Evolutionary conservation across 1,284 basidiomycete species (phyloP), one percentile per base, ranked within the genome.

Genomic region (Neonothopanus nambi): DNA sequence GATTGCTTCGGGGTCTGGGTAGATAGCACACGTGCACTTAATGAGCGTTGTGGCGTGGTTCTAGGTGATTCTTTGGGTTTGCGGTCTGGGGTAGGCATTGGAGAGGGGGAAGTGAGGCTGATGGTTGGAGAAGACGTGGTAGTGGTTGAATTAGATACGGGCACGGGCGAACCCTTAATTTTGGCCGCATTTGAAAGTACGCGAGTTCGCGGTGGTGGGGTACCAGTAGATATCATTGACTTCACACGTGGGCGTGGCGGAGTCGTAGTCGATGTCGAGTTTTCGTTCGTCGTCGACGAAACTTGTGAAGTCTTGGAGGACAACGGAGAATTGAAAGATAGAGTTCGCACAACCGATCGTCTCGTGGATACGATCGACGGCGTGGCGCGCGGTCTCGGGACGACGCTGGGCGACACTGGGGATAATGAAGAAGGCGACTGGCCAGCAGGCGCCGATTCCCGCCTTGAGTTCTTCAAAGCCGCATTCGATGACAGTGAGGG

Each of bases 311-410:
- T 9, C 30, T 33, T 33, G 9, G 30, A 33, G 30, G 30, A 13
- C 8, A 33, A 9, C 2, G 30, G 30, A 33, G 30, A 33, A 9
- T 33, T 8, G 13, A 33, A 33, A 33, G 30, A 33, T 8, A 33
- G 30, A 33, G 30, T 33, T 3, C 30, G 30, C 8, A 13, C 30
- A 33, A 33, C 30, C 11, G 51, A 56, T 35, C 55, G 46, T 46
- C 51, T 52, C 9, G 36, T 54, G 24, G 55, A 56, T 33, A 46
- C 47, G 12, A 56, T 45, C 13, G 55, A 56, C 30, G 51, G 55
- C 20, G 55, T 42, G 2, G 51, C 55, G 40, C 51, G 26, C 30
- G 55, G 51, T 21, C 51, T 47, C 13, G 42, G 40, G 5, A 33
- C 37, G 8, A 26, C 50, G 21, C 5, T 43, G 41, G 18, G 30